These are phyloP conservation scores for Cetradonia linearis DNA, from an alignment of 495 filamentous ascomycete species.

Conservation along the genomic window DNA sequence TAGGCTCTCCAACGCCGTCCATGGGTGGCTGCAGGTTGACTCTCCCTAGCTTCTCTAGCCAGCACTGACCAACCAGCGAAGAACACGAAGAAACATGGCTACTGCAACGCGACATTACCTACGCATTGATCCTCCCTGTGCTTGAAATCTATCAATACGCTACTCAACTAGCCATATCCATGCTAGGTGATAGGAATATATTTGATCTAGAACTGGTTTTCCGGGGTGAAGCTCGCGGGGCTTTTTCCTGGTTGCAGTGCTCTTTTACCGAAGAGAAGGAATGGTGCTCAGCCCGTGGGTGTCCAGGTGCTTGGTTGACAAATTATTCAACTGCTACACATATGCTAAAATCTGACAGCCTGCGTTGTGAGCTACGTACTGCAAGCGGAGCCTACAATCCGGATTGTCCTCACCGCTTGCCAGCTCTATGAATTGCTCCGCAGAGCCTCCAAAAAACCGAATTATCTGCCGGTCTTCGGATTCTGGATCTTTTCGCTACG, in stretches of 20 bases:
- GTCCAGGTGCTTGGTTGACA: conserved; percentile 32
- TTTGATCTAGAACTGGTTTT: conserved; percentile 51
- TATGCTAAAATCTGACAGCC: conserved; percentile 22
- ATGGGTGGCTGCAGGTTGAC: conserved; percentile 23
- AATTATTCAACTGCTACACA: background rate
- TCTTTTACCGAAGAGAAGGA: conserved; percentile 48
- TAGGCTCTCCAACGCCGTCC: conserved; percentile 33
- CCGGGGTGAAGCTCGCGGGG: conserved; percentile 45
- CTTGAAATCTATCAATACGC: conserved; percentile 48
- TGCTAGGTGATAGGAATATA: conserved; percentile 36
- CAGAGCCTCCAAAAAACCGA: conserved; percentile 16
- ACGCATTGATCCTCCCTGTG: conserved; percentile 48
- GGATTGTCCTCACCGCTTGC: conserved; percentile 49
- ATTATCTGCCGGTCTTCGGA: conserved; percentile 35
- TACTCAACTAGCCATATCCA: conserved; percentile 38
- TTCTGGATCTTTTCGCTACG: conserved; percentile 48
- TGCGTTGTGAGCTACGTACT: conserved; percentile 47
- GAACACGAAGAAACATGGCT: conserved; percentile 41
- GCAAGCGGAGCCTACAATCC: conserved; percentile 49
- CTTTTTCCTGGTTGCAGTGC: conserved; percentile 52
- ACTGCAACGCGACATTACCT: conserved; percentile 51
- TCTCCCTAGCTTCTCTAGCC: conserved; percentile 40
- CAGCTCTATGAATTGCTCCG: conserved; percentile 69
- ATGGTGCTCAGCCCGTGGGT: conserved; percentile 48
- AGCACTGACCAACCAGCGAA: conserved; percentile 34